A percentile compares a stretch with the other conserved stretches of the same genome.
These are phyloP conservation scores for Meredithiella fracta DNA, from an alignment of 2,329 filamentous ascomycete genomes.

Conservation along the genomic window DNA sequence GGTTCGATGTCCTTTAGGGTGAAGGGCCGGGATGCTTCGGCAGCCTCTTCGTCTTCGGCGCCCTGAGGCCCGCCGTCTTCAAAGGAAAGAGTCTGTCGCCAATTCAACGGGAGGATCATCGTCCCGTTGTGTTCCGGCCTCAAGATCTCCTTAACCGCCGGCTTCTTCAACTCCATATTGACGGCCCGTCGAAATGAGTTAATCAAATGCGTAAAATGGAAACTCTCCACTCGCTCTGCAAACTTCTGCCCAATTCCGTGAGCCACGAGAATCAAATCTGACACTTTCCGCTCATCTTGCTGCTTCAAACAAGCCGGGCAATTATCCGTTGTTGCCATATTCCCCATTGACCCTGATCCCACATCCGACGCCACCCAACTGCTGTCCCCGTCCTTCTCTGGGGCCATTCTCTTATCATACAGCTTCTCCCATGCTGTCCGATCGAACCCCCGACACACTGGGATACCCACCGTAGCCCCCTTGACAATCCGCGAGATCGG, in stretches of 20 bases:
- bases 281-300: slow-evolving; percentile 51
- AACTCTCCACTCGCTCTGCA: slow-evolving; percentile 86
- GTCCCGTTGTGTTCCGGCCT: slow-evolving; percentile 63
- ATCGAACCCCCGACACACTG: slow-evolving; percentile 81
- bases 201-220: slow-evolving; percentile 91
- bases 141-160: slow-evolving; percentile 57
- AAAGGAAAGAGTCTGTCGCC: slow-evolving; percentile 75
- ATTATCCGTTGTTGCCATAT: slow-evolving; percentile 8
- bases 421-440: slow-evolving; percentile 57
- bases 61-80: slow-evolving; percentile 56
- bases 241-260: slow-evolving; percentile 96
- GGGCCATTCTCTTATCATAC: slow-evolving; percentile 33
- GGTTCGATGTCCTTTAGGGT: slow-evolving; percentile 79
- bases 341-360: slow-evolving; percentile 18
- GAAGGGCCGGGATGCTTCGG: slow-evolving; percentile 30
- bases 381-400: slow-evolving; percentile 18
- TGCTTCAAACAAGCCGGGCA: slow-evolving; percentile 48
- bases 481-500: slow-evolving; percentile 75
- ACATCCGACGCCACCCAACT: slow-evolving; percentile 19
- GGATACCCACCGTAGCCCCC: slow-evolving; percentile 65
- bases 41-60: slow-evolving; percentile 36
- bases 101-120: slow-evolving; percentile 89
- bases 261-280: slow-evolving; percentile 76
- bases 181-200: slow-evolving; percentile 76
- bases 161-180: slow-evolving; percentile 64